Evolutionary conservation across 805 yeast species (phyloP).

Genomic region (Sugiyamaella smithiae): DNA sequence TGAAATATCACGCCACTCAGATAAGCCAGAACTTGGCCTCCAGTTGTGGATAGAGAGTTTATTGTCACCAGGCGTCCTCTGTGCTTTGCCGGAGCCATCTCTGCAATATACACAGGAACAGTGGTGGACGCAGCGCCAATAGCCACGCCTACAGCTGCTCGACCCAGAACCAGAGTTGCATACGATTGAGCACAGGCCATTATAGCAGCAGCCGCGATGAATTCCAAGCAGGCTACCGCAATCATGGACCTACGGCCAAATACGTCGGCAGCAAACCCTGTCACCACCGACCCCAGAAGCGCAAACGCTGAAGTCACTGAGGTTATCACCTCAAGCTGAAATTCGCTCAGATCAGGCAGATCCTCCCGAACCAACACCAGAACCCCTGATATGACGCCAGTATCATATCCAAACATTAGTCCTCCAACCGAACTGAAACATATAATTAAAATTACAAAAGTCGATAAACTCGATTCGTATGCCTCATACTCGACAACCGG

Average conservation of each 20-base stretch:
- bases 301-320: constrained; percentile 96
- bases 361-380: constrained; percentile 79
- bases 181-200: constrained; percentile 78
- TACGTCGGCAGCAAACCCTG: constrained; percentile 75
- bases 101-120: constrained; percentile 58
- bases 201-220: constrained; percentile 76
- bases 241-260: constrained; percentile 83
- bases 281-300: constrained; percentile 68
- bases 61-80: constrained; percentile 45
- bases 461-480: neutral
- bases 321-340: constrained; percentile 85
- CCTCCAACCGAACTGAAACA: constrained; percentile 69
- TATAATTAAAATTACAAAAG: constrained; percentile 11
- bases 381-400: constrained; percentile 93
- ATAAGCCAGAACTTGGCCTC: constrained; percentile 93
- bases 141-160: constrained; percentile 66
- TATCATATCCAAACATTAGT: constrained; percentile 78
- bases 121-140: constrained; percentile 71
- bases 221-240: constrained; percentile 74
- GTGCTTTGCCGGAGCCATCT: constrained; percentile 38
- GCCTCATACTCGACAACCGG: too few relatives aligned
- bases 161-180: constrained; percentile 86
- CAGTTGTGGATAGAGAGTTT: constrained; percentile 85
- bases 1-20: constrained; percentile 77
- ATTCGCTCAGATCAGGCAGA: constrained; percentile 58